Conservation (phyloP, 768 basidiomycete genomes). For the Rhizopogon rudus region DNA sequence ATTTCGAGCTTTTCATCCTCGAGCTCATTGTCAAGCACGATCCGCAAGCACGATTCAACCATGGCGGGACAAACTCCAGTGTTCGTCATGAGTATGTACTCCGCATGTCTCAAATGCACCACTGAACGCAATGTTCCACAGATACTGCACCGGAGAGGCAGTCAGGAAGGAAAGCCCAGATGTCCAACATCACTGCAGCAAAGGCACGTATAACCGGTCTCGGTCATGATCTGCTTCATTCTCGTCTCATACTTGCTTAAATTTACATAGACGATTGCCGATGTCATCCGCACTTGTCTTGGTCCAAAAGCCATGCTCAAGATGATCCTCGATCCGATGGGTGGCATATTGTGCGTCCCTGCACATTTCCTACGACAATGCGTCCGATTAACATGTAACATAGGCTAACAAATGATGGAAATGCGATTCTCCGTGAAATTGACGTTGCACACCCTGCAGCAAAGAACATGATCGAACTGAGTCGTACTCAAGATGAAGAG, state of each 20-base stretch:
- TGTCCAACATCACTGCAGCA: slow-evolving; percentile 94
- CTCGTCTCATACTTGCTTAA: not conserved
- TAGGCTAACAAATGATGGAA: slow-evolving; percentile 97
- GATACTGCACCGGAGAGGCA: slow-evolving; percentile 94
- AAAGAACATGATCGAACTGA: slow-evolving; percentile 99
- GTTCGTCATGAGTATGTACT: slow-evolving; percentile 71
- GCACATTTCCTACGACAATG: not conserved
- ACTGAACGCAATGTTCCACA: slow-evolving; percentile 24
- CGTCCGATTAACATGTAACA: not conserved
- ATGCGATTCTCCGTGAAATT: slow-evolving; percentile 96
- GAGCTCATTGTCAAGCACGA: not conserved
- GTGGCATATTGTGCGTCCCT: slow-evolving; percentile 81
- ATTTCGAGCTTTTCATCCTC: slow-evolving; percentile 37
- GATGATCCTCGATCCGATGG: slow-evolving; percentile 99
- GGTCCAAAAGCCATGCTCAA: slow-evolving; percentile 99
- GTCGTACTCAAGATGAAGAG: slow-evolving; percentile 97
- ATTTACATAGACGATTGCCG: slow-evolving; percentile 78
- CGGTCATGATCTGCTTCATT: not conserved
- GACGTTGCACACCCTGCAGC: slow-evolving; percentile 99
- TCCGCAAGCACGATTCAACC: not conserved
- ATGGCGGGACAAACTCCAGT: slow-evolving; percentile 63
- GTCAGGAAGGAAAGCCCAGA: slow-evolving; percentile 92
- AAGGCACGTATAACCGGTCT: slow-evolving; percentile 51
- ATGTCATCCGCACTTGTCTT: slow-evolving; percentile 95
- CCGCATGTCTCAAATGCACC: not conserved